Base-by-base conservation (phyloP, 1,284 basidiomycete species). In the Cyathus pygmaeus region DNA sequence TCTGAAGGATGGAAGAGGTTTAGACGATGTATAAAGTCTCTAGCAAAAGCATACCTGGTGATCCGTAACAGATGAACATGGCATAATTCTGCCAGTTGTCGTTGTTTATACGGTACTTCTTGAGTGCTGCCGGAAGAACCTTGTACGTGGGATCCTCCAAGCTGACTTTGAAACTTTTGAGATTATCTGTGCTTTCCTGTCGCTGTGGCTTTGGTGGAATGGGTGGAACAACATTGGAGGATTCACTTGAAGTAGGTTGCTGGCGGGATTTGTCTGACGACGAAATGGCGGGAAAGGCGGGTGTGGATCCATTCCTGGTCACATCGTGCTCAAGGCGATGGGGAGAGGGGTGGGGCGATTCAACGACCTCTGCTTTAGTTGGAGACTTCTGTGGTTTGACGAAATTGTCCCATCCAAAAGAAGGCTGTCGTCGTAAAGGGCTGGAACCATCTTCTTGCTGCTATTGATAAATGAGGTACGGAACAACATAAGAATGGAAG, bases 11-110 rank as follows among this genome's bases (percentile, higher is more conserved):
- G 27, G n/a, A 54, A 51, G 41, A 57, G 5, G 5, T 58, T 29
- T 13, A 29, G n/a, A 55, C 56, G 39, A 42, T 41, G 51, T 42
- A 56, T 58, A 15, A 9, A 54, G 19, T 11, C 21, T 19, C 30
- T 13, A 15, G 51, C 15, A 19, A 19, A 53, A 26, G 78, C 86
- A 70, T 72, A 94, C 95, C 94, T 54, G 94, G 87, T 62, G 92
- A 91, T 17, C 95, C 96, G 76, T 96, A 98, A 72, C 96, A 99
- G 66, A 99, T 99, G 79, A 99, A 99, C 88, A 99, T 92, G 26
- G 97, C 98, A 81, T 99, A 99, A 72, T 95, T 93, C 82, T 95
- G 92, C 96, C 97, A 99, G 76, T 96, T 96, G 70, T 99, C 98
- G 73, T 96, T 96, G 74, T 96, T 92, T 79, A 99, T 99, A 75